phyloP scores from a whole-genome alignment of 768 basidiomycete genomes.

The Mycena epipterygia region DNA sequence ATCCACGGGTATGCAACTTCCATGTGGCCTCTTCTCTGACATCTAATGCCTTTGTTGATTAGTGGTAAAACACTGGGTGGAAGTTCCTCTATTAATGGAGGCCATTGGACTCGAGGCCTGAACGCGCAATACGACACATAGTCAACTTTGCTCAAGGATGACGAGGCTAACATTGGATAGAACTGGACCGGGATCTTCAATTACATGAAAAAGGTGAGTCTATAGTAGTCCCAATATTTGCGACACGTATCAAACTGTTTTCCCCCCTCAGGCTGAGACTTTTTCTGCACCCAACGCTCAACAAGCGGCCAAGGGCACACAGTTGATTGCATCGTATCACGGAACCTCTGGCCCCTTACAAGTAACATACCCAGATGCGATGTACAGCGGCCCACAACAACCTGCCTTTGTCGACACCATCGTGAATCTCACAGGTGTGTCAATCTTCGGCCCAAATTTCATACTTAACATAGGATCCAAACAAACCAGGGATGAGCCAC shows the following conservation, averaged over 20 bases:
- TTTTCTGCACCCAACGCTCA: slow-evolving; percentile 62
- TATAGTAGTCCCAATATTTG: not conserved
- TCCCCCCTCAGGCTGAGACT: slow-evolving; percentile 58
- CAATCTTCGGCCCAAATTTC: too few species aligned
- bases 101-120: slow-evolving; percentile 48
- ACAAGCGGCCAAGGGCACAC: slow-evolving; percentile 62
- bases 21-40: not conserved
- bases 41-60: not conserved
- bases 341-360: slow-evolving; percentile 67
- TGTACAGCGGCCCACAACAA: slow-evolving; percentile 72
- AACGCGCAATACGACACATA: slow-evolving; percentile 50
- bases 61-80: slow-evolving; percentile 38
- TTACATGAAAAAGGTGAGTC: slow-evolving; percentile 65
- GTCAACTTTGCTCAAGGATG: slow-evolving; percentile 45
- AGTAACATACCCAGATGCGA: slow-evolving; percentile 63
- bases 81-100: slow-evolving; percentile 50
- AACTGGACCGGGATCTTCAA: slow-evolving; percentile 58
- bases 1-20: slow-evolving; percentile 42
- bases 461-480: not conserved
- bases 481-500: slow-evolving; percentile 52
- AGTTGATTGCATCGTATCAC: slow-evolving; percentile 62
- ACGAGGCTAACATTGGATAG: slow-evolving; percentile 59
- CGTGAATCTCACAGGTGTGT: slow-evolving; percentile 54
- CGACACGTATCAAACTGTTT: not conserved
- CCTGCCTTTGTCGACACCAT: slow-evolving; percentile 61